phyloP scores from a whole-genome alignment of 1,139 yeast species.

The Wickerhamomyces sp. region DNA sequence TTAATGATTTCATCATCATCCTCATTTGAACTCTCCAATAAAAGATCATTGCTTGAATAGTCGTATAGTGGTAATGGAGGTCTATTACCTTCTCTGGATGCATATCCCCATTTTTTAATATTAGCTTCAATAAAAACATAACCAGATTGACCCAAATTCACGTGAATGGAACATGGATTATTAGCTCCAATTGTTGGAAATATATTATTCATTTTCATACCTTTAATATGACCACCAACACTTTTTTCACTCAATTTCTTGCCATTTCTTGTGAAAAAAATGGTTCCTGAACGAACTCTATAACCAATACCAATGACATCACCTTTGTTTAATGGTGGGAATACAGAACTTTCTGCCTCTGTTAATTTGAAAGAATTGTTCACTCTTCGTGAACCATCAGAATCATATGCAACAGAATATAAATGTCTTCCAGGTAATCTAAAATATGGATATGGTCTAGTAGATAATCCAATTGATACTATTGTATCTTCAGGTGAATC shows the following conservation, averaged over 20 bases:
- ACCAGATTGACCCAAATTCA: conserved; percentile 87
- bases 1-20: conserved; percentile 28
- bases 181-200: conserved; percentile 89
- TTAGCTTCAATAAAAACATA: conserved; percentile 95
- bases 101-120: conserved; percentile 83
- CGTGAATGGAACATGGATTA: conserved; percentile 69
- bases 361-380: conserved; percentile 73
- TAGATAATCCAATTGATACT: conserved; percentile 72
- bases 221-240: conserved; percentile 72
- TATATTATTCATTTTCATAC: conserved; percentile 72
- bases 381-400: conserved; percentile 74
- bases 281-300: conserved; percentile 70
- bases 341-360: conserved; percentile 40
- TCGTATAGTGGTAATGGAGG: conserved; percentile 75
- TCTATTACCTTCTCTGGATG: conserved; percentile 62
- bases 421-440: conserved; percentile 72
- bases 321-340: conserved; percentile 76
- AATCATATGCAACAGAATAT: conserved; percentile 82
- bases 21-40: conserved; percentile 32
- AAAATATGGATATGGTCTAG: conserved; percentile 87
- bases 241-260: conserved; percentile 67
- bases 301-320: conserved; percentile 94
- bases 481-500: conserved; percentile 49
- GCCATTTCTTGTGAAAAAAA: conserved; percentile 90
- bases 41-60: conserved; percentile 36